These are phyloP conservation scores for Boletus rubropictus DNA, from an alignment of 768 basidiomycete species.

Conservation along the genomic window DNA sequence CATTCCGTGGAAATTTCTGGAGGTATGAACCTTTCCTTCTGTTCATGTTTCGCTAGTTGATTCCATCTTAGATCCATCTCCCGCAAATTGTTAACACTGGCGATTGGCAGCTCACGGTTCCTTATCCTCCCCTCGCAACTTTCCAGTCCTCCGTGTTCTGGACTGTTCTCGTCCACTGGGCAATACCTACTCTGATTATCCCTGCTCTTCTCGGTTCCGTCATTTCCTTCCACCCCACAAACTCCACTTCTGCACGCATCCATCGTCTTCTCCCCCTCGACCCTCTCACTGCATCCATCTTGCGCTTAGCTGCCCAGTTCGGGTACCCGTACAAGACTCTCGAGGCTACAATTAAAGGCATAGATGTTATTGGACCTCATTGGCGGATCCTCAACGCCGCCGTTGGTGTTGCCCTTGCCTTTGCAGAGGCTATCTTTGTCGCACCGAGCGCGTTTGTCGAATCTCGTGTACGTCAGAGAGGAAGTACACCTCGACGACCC, in stretches of 20 bases:
- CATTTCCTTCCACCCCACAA: conserved; percentile 56
- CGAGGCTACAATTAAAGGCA: conserved; percentile 26
- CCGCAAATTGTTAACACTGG: conserved; percentile 7
- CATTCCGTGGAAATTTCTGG: conserved; percentile 47
- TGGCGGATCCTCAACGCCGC: conserved; percentile 53
- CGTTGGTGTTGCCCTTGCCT: conserved; percentile 57
- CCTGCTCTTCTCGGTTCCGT: conserved; percentile 52
- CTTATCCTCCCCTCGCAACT: conserved; percentile 44
- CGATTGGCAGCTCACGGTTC: conserved; percentile 26
- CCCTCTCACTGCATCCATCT: conserved; percentile 58
- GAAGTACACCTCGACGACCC: conserved; percentile 19
- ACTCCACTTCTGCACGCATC: conserved; percentile 19
- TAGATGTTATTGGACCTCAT: conserved; percentile 51
- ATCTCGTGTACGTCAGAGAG: conserved; percentile 22
- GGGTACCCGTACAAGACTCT: conserved; percentile 46
- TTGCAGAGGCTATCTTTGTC: conserved; percentile 55
- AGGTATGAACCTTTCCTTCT: conserved; percentile 29
- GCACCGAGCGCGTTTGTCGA: conserved; percentile 40
- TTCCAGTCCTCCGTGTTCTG: conserved; percentile 47
- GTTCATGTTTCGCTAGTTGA: not conserved
- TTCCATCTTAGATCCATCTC: conserved; percentile 11
- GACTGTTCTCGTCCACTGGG: conserved; percentile 56
- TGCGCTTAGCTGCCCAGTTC: conserved; percentile 54
- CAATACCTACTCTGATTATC: conserved; percentile 53
- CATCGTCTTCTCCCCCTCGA: conserved; percentile 39